Evolutionary conservation across 208 protist species (phyloP), one percentile per base, ranked within the genome.

Genomic region (Wallacemonas sp.): DNA sequence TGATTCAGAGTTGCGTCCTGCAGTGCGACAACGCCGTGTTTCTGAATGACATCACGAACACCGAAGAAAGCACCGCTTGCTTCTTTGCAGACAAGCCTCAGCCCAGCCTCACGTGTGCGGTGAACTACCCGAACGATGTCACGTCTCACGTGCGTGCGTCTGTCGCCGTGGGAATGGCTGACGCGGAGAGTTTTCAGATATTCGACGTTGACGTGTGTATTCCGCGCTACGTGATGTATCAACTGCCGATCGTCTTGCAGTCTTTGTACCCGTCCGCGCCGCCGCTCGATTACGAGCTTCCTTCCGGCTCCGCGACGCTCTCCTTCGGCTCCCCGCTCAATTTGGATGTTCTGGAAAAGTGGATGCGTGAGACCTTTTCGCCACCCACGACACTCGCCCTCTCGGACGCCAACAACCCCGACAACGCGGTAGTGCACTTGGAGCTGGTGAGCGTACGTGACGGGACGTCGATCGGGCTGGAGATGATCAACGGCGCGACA

Each of bases 171-270:
- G 94, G 96, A 0, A 63, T 65, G 17, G 53, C 54, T 1, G 78
- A 76, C 48, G 72, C 78, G 5, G 78, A 76, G 3, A 86, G 58
- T 41, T 96, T 73, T 46, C 93, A 97, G 29, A 66, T 98, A 5
- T 86, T 97, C 67, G 91, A 97, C 48, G 39, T 96, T 19, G 36
- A 39, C 9, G 37, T 95, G 41, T 44, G 39, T 5, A 67, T 98
- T 29, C 94, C 96, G 1, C 81, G 73, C 58, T 98, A 96, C 75
- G 62, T 84, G 34, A 94, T 96, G 82, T 97, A 85, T 75, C 63
- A 62, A 29, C 45, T 76, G 27, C 73, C 66, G 29, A 39, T 39
- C 30, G 57, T 52, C n/a, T 21, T 74, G 21, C 37, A n/a, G 5
- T 21, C 6, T 8, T 64, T 42, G 26, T 29, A 66, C 50, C 33